Evolutionary conservation across 2,329 filamentous ascomycete species (phyloP).

Genomic region (Drechslera avenae): DNA sequence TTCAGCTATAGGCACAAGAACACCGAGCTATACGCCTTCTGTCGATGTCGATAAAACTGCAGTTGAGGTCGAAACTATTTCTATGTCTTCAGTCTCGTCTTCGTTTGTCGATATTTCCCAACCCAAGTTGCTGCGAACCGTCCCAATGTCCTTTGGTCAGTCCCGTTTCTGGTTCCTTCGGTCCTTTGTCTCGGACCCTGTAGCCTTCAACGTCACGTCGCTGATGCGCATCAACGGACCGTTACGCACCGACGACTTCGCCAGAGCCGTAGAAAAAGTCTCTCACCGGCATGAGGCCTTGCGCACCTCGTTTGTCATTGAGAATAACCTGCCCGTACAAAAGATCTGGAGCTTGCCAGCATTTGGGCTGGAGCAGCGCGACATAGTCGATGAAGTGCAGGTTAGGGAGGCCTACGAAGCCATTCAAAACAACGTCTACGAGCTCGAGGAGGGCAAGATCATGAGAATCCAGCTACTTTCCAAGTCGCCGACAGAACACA

Average conservation of each 20-base stretch:
- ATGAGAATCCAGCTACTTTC: conserved; percentile 43
- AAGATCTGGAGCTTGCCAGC: too few relatives aligned
- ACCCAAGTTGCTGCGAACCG: neutral
- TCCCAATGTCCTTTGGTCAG: neutral
- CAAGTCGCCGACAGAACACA: conserved; percentile 44
- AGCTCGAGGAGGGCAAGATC: too few relatives aligned
- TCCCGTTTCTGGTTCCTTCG: neutral
- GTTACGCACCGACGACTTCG: neutral
- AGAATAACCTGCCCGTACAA: too few relatives aligned
- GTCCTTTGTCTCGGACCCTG: neutral
- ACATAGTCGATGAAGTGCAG: too few relatives aligned
- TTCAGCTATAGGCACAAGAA: too few relatives aligned
- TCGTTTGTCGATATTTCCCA: too few relatives aligned
- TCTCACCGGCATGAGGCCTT: neutral
- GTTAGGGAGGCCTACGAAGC: too few relatives aligned
- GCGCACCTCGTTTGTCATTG: neutral
- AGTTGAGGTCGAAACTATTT: neutral
- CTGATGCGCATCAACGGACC: neutral
- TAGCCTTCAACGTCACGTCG: neutral
- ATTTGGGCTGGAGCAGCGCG: too few relatives aligned
- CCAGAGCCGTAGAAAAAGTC: neutral
- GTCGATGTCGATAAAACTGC: neutral
- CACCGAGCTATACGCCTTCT: too few relatives aligned
- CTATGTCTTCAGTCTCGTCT: too few relatives aligned
- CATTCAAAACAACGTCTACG: too few relatives aligned